Conservation (phyloP, 1,284 basidiomycete species). For the Ceratobasidium sp. region DNA sequence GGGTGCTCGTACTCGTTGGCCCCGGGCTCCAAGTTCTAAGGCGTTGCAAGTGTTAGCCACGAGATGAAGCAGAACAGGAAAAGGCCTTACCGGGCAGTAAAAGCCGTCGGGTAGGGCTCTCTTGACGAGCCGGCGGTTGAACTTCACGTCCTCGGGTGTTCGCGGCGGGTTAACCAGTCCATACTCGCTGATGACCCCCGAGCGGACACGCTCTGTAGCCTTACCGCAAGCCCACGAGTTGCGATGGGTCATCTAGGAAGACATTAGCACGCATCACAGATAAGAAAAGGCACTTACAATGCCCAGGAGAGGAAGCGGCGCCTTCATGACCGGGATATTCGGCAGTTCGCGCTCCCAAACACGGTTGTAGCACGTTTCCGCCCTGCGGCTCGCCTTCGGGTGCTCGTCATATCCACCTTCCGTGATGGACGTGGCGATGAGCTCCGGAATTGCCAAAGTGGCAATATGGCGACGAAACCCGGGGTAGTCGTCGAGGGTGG, state of each 20-base stretch:
- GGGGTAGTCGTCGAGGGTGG: background rate
- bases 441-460: background rate
- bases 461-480: background rate
- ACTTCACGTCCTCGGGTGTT: background rate
- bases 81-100: background rate
- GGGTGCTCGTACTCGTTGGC: constrained; percentile 9
- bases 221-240: background rate
- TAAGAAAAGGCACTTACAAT: background rate
- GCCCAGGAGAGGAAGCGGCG: background rate
- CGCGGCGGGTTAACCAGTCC: background rate
- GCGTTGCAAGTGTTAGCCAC: background rate
- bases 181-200: background rate
- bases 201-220: background rate
- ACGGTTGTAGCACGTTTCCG: background rate
- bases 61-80: background rate
- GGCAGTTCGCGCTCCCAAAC: too few species aligned
- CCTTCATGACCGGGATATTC: background rate
- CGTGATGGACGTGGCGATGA: background rate
- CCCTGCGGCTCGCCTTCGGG: background rate
- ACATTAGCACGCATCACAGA: background rate
- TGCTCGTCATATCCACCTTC: background rate
- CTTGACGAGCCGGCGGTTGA: background rate
- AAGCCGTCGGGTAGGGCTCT: background rate
- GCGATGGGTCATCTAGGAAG: background rate
- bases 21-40: background rate